These are phyloP conservation scores for Solanum verrucosum DNA, from an alignment of 257 asterid genomes.

Conservation along the genomic window DNA sequence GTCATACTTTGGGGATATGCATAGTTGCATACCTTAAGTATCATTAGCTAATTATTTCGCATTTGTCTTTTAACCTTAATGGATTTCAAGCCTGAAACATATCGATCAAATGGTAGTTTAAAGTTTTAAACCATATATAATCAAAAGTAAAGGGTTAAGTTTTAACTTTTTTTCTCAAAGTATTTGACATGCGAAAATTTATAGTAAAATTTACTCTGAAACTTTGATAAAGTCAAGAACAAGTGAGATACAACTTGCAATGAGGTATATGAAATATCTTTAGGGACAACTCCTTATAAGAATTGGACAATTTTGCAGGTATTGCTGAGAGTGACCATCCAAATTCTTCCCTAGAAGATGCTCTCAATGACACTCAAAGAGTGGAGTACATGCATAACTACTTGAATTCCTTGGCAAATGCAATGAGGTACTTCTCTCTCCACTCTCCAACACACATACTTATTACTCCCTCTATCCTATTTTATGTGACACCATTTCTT, in stretches of 20 bases:
- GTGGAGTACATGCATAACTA: constrained; percentile 40
- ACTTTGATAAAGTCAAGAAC: background rate
- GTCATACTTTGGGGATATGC: background rate
- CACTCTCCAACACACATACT: background rate
- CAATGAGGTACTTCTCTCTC: constrained; percentile 8
- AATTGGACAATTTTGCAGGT: constrained; percentile 14
- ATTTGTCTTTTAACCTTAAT: background rate
- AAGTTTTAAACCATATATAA: too few relatives aligned
- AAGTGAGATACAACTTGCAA: background rate
- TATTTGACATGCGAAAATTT: background rate
- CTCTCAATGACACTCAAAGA: constrained; percentile 25
- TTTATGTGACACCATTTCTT: too few relatives aligned
- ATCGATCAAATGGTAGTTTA: too few relatives aligned
- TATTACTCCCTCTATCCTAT: background rate
- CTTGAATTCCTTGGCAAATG: constrained; percentile 28
- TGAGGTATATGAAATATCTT: background rate
- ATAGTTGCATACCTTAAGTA: background rate
- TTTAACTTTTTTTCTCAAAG: background rate
- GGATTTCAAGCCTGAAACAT: too few relatives aligned
- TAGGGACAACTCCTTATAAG: background rate
- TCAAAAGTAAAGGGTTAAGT: background rate
- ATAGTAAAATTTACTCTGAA: background rate
- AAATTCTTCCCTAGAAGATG: constrained; percentile 9
- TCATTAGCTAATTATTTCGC: background rate
- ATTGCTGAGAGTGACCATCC: constrained; percentile 17